These are phyloP conservation scores for Penicillium sp. DNA, from an alignment of 2,329 filamentous ascomycete genomes.

Conservation along the genomic window DNA sequence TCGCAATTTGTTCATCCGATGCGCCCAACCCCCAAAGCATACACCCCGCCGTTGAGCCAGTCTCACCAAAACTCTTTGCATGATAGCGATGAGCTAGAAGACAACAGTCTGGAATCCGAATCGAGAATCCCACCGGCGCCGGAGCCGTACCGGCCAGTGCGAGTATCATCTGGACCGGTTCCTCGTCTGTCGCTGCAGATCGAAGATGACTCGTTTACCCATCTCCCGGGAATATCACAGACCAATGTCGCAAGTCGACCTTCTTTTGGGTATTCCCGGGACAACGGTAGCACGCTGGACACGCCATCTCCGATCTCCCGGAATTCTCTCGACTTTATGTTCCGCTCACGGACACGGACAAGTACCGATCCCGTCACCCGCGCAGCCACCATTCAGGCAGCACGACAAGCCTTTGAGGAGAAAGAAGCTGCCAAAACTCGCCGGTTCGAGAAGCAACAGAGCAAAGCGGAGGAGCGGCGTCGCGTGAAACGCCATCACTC, in stretches of 20 bases:
- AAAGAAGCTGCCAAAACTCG: constrained; percentile 54
- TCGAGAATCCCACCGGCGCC: constrained; percentile 11
- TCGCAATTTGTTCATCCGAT: constrained; percentile 52
- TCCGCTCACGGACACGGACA: constrained; percentile 46
- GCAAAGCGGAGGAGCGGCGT: constrained; percentile 46
- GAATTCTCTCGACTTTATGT: constrained; percentile 53
- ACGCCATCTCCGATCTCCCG: constrained; percentile 50
- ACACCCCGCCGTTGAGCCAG: constrained; percentile 48
- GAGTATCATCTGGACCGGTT: constrained; percentile 30
- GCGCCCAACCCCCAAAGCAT: constrained; percentile 51
- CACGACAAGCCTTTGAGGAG: constrained; percentile 53
- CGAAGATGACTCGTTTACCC: constrained; percentile 41
- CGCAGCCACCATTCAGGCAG: constrained; percentile 52
- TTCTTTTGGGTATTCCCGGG: constrained; percentile 45
- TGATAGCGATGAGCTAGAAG: constrained; percentile 42
- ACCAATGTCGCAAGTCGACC: constrained; percentile 48
- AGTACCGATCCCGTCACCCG: constrained; percentile 50
- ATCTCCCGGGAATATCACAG: constrained; percentile 48
- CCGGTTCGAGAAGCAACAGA: constrained; percentile 49
- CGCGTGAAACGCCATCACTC: constrained; percentile 36
- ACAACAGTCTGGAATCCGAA: constrained; percentile 45
- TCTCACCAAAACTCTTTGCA: constrained; percentile 48
- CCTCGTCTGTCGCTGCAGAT: constrained; percentile 35
- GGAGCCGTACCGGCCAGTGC: constrained; percentile 27
- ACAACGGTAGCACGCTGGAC: constrained; percentile 48